Conservation (phyloP, 495 filamentous ascomycete species). For the Neurospora africana region DNA sequence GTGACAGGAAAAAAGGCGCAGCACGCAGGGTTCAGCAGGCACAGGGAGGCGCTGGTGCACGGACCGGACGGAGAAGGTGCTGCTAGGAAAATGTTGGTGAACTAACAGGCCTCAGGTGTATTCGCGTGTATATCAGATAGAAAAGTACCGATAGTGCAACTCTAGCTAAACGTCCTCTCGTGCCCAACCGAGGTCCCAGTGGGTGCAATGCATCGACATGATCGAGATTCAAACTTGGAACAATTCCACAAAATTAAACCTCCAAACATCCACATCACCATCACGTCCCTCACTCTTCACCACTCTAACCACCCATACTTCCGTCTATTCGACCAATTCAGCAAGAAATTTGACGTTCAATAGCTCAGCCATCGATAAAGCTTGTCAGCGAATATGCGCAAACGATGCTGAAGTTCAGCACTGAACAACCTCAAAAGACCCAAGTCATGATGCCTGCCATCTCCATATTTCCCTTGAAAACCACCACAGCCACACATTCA, state of each 20-base stretch:
- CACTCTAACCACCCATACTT: neutral
- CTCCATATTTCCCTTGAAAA: neutral
- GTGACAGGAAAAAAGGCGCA: neutral
- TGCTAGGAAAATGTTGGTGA: neutral
- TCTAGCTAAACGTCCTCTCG: neutral
- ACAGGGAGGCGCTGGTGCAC: neutral
- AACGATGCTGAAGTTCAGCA: neutral
- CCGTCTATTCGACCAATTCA: neutral
- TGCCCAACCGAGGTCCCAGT: neutral
- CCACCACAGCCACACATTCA: neutral
- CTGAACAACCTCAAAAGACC: neutral
- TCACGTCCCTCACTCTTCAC: neutral
- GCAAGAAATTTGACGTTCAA: neutral
- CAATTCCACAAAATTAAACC: neutral
- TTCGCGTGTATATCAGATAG: neutral
- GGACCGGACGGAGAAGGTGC: neutral
- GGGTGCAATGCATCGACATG: neutral
- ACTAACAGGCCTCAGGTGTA: rapidly evolving
- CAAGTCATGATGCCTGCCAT: neutral
- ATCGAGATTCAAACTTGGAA: neutral
- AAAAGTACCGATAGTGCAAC: rapidly evolving
- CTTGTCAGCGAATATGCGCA: neutral
- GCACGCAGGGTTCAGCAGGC: neutral
- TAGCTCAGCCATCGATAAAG: neutral
- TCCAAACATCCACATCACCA: neutral